phyloP scores from a whole-genome alignment of 75 land plant genomes.

The Gnetum montanum region DNA sequence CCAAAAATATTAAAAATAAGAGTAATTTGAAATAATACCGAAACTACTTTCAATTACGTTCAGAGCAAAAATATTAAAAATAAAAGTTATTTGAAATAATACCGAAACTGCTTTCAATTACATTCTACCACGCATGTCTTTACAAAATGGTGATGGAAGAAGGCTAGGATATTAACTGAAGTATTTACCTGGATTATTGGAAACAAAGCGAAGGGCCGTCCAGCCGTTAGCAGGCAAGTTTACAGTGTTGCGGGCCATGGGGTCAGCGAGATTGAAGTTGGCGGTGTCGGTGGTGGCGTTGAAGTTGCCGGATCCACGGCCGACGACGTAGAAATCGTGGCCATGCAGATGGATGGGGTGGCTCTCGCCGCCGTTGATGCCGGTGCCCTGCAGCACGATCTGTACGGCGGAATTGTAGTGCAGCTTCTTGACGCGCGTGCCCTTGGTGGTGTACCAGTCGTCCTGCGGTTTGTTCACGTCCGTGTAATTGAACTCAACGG shows the following conservation, averaged over 20 bases:
- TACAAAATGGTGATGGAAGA: too few relatives aligned
- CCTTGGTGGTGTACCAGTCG: neutral
- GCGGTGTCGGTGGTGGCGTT: neutral
- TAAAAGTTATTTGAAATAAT: too few relatives aligned
- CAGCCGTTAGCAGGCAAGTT: conserved; percentile 14
- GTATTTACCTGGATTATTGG: conserved; percentile 18
- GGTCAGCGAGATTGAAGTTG: conserved; percentile 13
- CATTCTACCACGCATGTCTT: too few relatives aligned
- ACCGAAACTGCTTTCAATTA: too few relatives aligned
- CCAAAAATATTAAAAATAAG: too few relatives aligned
- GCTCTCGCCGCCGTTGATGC: conserved; percentile 3
- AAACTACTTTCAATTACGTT: too few relatives aligned
- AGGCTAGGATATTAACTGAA: neutral
- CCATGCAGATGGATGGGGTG: conserved; percentile 27
- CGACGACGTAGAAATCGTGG: conserved; percentile 16
- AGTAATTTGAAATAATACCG: too few relatives aligned
- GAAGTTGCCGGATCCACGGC: conserved; percentile 17
- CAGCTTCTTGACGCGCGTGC: conserved; percentile 6
- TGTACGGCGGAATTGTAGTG: conserved; percentile 6
- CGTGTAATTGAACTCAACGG: conserved; percentile 1
- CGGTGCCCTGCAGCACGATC: conserved; percentile 14
- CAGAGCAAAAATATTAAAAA: too few relatives aligned
- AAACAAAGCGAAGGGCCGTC: conserved; percentile 14
- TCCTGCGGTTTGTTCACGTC: neutral
- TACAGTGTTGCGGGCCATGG: conserved; percentile 12